A percentile compares a stretch with the other conserved stretches of the same genome.
phyloP scores from a whole-genome alignment of 257 asterid genomes.

The Solanum boliviense region DNA sequence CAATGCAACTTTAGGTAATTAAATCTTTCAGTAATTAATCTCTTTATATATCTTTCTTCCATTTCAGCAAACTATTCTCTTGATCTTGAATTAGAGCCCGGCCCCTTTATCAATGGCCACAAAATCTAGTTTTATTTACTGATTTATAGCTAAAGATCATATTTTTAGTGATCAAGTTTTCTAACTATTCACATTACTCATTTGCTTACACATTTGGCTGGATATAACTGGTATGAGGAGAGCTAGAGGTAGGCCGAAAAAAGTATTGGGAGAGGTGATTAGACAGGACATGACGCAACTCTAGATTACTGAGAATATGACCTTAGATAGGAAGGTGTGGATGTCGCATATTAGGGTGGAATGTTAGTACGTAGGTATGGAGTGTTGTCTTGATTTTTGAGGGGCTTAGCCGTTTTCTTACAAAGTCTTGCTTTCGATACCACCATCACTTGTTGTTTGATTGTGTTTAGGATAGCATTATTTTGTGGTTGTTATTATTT shows the following conservation, averaged over 20 bases:
- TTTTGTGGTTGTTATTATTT: neutral
- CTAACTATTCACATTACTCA: neutral
- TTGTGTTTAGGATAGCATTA: neutral
- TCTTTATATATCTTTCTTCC: neutral
- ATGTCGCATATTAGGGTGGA: neutral
- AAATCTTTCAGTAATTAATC: neutral
- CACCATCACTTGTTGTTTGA: neutral
- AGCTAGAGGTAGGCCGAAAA: neutral
- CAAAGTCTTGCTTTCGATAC: neutral
- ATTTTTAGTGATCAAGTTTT: neutral
- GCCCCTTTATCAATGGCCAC: neutral
- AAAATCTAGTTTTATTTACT: neutral
- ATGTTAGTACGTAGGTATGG: neutral
- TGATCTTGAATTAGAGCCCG: neutral
- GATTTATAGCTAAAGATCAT: neutral
- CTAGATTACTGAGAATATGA: fast-evolving
- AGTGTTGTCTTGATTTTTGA: neutral
- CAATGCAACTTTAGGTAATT: neutral
- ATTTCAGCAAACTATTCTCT: neutral
- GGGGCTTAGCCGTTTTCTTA: neutral
- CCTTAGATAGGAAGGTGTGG: neutral
- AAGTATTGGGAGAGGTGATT: neutral
- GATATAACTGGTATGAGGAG: neutral
- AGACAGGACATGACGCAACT: neutral
- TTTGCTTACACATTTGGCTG: neutral